Base-by-base conservation (phyloP, 495 filamentous ascomycete species). In the Tuber calosporum region DNA sequence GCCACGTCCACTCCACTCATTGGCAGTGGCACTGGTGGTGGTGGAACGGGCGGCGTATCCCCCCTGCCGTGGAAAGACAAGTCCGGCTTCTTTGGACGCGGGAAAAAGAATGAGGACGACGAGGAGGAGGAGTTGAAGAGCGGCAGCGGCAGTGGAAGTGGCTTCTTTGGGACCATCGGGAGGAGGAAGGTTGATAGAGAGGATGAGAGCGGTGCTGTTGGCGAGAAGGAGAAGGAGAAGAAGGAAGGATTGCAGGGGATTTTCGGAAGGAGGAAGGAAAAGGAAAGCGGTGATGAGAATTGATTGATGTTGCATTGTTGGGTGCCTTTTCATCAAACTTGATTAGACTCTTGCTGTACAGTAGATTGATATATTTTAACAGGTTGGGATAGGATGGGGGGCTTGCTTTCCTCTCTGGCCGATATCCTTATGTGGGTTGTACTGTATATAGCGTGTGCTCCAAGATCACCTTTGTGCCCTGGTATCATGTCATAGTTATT, bases 61-160 rank as follows among this genome's bases (percentile, higher is more conserved):
- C 78, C 78, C 20, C 39, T 80, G 66, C 58, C 76, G 15, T 82
- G 76, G 76, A 78, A 74, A 26, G 76, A 75, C 20, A 75, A 79
- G 40, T 70, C 76, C 36, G 79, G 79, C 6, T 80, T 81, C 36
- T 81, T 81, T 67, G 75, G 79, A 19, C 72, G 77, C 26, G 38
- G 45, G 67, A 39, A 68, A 40, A 72, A 68, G 67, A 68, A 69
- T 36, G 43, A 74, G 53, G 79, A 75, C 0, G 72, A 81, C 39
- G 79, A 79, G 0, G 74, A 73, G 19, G 79, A 81, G 38, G 73
- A 70, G 13, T 75, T 77, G 58, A 77, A 53, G 43, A 73, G 66
- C 4, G 69, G 75, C 19, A 30, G 68, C 11, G 70, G 58, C 45
- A 72, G 67, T 15, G 73, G 66, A 45, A 68, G 68, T n/a, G 75